Evolutionary conservation across 306 rosid species (phyloP).

Genomic region (Lupinus albus): DNA sequence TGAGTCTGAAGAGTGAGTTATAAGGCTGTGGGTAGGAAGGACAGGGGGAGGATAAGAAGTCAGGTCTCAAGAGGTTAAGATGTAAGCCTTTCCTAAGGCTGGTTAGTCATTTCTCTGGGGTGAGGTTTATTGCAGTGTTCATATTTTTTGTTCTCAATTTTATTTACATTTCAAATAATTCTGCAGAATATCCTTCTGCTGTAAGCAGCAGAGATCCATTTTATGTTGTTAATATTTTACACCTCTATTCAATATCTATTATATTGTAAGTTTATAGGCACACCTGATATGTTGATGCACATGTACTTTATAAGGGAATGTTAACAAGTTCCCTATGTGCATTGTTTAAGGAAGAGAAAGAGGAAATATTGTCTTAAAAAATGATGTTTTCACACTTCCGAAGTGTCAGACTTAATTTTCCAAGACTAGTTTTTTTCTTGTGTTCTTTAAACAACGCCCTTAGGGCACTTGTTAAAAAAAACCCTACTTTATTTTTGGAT

Average conservation of each 20-base stretch:
- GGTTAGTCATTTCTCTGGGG: background rate
- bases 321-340: too few relatives aligned
- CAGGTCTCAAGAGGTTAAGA: background rate
- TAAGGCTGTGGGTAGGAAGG: background rate
- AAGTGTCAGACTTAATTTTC: too few relatives aligned
- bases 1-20: background rate
- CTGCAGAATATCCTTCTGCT: background rate
- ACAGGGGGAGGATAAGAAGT: background rate
- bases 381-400: too few relatives aligned
- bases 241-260: background rate
- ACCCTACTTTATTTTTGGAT: slow-evolving; percentile 1
- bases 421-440: too few relatives aligned
- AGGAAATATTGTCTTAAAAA: too few relatives aligned
- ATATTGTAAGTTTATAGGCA: background rate
- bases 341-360: too few relatives aligned
- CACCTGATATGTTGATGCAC: slow-evolving; percentile 20
- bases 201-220: background rate
- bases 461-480: too few relatives aligned
- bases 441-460: too few relatives aligned
- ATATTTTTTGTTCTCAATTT: background rate
- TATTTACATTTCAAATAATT: background rate
- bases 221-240: background rate
- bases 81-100: background rate
- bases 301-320: background rate
- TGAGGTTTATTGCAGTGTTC: background rate